These are phyloP conservation scores for Chloris gayana DNA, from an alignment of 176 grass and related monocot species.

Conservation along the genomic window DNA sequence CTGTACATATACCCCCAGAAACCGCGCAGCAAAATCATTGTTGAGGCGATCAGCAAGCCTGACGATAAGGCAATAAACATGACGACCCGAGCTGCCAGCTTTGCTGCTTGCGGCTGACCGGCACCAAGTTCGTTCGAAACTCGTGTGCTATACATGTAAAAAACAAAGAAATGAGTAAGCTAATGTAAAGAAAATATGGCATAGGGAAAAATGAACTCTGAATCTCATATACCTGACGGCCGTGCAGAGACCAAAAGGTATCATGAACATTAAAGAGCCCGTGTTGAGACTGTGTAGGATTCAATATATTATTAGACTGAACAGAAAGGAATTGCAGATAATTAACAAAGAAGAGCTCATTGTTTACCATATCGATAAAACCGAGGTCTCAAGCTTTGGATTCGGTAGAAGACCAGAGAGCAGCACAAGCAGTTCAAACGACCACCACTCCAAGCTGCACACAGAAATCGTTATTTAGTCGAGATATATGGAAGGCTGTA, in stretches of 20 bases:
- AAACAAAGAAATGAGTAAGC: not conserved
- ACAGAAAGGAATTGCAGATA: not conserved
- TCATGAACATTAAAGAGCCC: constrained; percentile 22
- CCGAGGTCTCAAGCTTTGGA: constrained; percentile 18
- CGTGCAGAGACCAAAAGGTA: constrained; percentile 8
- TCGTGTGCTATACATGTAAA: not conserved
- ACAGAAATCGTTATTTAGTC: not conserved
- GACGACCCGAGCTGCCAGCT: constrained; percentile 3
- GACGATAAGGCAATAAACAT: not conserved
- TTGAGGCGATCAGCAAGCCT: constrained; percentile 14
- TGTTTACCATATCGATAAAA: constrained; percentile 15
- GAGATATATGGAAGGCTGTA: not conserved
- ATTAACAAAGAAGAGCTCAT: not conserved
- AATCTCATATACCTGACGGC: constrained; percentile 7
- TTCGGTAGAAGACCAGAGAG: constrained; percentile 27
- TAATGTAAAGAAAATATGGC: not conserved
- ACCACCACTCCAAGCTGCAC: constrained; percentile 18
- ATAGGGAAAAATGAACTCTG: not conserved
- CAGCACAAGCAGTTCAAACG: constrained; percentile 14
- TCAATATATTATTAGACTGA: not conserved
- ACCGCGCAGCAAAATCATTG: constrained; percentile 22
- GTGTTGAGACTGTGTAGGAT: constrained; percentile 27
- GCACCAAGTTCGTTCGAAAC: constrained; percentile 30
- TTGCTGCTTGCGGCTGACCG: constrained; percentile 31
- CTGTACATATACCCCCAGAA: constrained; percentile 37